Percentiles rank a stretch among this genome's conserved stretches.
These are phyloP conservation scores for Diaporthe vexans DNA, from an alignment of 2,329 filamentous ascomycete species.

Conservation along the genomic window DNA sequence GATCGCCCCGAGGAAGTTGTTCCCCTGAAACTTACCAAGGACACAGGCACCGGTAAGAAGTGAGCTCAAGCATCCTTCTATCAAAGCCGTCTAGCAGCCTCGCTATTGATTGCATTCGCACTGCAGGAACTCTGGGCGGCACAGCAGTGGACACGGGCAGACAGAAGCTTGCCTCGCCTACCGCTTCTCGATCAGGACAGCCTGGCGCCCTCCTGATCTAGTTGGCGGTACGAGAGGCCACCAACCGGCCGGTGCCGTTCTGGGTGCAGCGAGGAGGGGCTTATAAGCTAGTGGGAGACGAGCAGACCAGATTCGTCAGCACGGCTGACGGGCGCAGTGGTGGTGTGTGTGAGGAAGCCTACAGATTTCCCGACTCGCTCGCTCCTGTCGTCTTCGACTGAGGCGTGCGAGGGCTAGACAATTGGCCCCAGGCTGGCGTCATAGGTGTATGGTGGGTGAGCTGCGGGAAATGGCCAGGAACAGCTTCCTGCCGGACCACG, in stretches of 20 bases:
- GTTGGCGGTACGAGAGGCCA: constrained; percentile 18
- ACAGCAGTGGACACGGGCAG: background rate
- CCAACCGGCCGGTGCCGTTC: constrained; percentile 28
- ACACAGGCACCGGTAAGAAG: background rate
- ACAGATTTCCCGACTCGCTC: background rate
- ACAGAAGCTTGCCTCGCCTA: constrained; percentile 8
- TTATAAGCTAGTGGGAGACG: constrained; percentile 11
- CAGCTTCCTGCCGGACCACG: constrained; percentile 2
- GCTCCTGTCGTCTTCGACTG: background rate
- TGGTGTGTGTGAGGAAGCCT: constrained; percentile 5
- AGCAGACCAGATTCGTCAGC: constrained; percentile 19
- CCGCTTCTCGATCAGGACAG: constrained; percentile 21
- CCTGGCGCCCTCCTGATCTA: constrained; percentile 9
- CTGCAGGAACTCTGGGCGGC: background rate
- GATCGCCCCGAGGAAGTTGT: background rate
- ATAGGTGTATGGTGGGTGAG: background rate
- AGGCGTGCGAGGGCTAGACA: background rate
- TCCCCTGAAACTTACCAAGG: background rate
- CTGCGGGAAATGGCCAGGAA: background rate
- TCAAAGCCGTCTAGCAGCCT: background rate
- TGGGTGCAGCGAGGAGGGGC: constrained; percentile 4
- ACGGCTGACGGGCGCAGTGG: constrained; percentile 19
- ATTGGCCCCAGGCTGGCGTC: background rate
- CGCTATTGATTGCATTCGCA: no score
- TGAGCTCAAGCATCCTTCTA: background rate